Evolutionary conservation across 176 grass and related monocot genomes (phyloP).

Genomic region (Raddia distichophylla): DNA sequence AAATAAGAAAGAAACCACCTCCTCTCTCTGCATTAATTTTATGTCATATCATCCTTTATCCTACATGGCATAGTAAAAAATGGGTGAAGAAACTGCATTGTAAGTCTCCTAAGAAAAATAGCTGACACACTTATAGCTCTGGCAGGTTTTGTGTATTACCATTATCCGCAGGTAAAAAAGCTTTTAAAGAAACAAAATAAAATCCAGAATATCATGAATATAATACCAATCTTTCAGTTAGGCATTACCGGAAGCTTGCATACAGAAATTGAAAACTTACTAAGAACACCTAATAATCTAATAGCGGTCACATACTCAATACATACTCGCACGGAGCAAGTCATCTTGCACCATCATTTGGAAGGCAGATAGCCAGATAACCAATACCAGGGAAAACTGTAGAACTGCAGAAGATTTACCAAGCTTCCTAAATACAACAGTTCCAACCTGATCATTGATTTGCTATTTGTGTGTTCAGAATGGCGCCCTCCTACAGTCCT

Average conservation of each 20-base stretch:
- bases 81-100: too few species aligned
- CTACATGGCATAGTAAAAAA: too few species aligned
- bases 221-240: background rate
- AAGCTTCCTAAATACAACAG: conserved; percentile 19
- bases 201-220: background rate
- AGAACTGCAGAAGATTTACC: conserved; percentile 15
- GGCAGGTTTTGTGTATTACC: too few species aligned
- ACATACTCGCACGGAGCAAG: background rate
- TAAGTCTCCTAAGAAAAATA: background rate
- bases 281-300: background rate
- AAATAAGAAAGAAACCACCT: too few species aligned
- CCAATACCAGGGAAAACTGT: background rate
- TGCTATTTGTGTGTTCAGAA: conserved; percentile 39
- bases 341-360: background rate
- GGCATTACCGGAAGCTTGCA: background rate
- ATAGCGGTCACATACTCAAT: background rate
- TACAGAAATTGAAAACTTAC: background rate
- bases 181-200: background rate
- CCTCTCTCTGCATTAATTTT: too few species aligned
- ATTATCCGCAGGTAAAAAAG: background rate
- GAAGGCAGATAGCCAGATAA: background rate
- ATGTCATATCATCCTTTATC: too few species aligned
- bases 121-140: too few species aligned
- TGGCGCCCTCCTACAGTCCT: conserved; percentile 47
- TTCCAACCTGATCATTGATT: conserved; percentile 37